Percentiles rank a stretch among this genome's conserved stretches.
Conservation (phyloP, 1,284 basidiomycete species). For the Papiliotrema terrestris region DNA sequence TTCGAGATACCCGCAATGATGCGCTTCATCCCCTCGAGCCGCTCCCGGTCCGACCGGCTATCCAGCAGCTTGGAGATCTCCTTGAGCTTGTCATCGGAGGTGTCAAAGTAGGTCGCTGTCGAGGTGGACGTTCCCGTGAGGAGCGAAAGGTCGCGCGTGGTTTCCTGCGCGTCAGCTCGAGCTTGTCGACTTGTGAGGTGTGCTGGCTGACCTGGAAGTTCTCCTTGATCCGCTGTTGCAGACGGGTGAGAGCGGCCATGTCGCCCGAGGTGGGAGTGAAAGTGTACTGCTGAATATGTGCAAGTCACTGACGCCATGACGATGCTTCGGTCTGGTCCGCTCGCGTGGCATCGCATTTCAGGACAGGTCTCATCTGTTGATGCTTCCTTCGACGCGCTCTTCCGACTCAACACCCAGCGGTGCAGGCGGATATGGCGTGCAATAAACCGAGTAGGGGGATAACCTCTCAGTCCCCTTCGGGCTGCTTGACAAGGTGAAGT, state of each 20-base stretch:
- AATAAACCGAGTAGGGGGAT: too few species aligned
- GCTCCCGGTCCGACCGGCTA: slow-evolving; percentile 78
- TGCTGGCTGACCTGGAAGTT: slow-evolving; percentile 43
- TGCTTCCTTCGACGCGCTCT: too few species aligned
- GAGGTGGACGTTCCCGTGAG: slow-evolving; percentile 34
- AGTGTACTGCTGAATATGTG: neutral
- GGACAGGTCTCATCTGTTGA: too few species aligned
- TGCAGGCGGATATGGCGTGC: too few species aligned
- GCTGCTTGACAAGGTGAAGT: too few species aligned
- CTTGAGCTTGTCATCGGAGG: slow-evolving; percentile 47
- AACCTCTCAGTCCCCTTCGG: too few species aligned
- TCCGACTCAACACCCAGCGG: too few species aligned
- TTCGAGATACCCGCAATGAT: slow-evolving; percentile 92
- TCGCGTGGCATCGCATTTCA: too few species aligned
- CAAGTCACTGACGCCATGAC: too few species aligned
- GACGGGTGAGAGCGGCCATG: slow-evolving; percentile 45
- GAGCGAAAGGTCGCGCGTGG: slow-evolving; percentile 47
- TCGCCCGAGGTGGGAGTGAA: too few species aligned
- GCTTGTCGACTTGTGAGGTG: neutral
- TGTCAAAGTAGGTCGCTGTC: slow-evolving; percentile 46
- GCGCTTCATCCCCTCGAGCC: slow-evolving; percentile 88
- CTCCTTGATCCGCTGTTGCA: slow-evolving; percentile 49
- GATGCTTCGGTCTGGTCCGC: too few species aligned
- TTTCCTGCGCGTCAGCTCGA: slow-evolving; percentile 27
- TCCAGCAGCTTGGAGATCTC: slow-evolving; percentile 79